Evolutionary conservation across 2,329 filamentous ascomycete species (phyloP).

Genomic region (Aspergillus chevalieri): DNA sequence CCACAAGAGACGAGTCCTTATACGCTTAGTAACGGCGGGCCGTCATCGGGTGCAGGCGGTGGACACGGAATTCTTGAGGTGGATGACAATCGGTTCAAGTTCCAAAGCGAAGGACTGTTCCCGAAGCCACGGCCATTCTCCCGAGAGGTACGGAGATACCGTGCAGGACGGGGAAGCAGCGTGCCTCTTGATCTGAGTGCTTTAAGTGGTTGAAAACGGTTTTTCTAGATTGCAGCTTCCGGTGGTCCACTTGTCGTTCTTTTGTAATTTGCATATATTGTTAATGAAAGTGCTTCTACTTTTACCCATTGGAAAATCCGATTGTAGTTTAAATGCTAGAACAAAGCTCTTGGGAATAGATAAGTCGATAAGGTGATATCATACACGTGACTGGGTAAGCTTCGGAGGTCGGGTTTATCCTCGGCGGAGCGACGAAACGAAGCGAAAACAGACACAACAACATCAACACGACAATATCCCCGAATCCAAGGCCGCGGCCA

Average conservation of each 20-base stretch:
- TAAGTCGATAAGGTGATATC: neutral
- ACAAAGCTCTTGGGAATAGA: neutral
- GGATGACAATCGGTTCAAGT: slow-evolving; percentile 77
- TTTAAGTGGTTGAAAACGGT: slow-evolving; percentile 22
- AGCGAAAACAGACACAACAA: neutral
- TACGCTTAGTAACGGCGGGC: slow-evolving; percentile 61
- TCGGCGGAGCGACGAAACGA: neutral
- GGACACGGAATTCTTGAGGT: slow-evolving; percentile 47
- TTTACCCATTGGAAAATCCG: neutral
- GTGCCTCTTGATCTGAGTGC: slow-evolving; percentile 75
- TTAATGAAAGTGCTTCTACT: slow-evolving; percentile 6
- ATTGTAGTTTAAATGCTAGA: neutral
- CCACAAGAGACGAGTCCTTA: slow-evolving; percentile 72
- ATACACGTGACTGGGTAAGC: slow-evolving; percentile 2
- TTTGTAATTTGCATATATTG: slow-evolving; percentile 18
- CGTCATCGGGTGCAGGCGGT: slow-evolving; percentile 21
- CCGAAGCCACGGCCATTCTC: slow-evolving; percentile 79
- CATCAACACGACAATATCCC: neutral
- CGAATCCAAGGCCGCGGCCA: neutral
- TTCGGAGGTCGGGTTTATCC: slow-evolving; percentile 1
- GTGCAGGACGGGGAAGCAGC: slow-evolving; percentile 87
- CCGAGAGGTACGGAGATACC: slow-evolving; percentile 70
- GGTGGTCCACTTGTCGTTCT: neutral
- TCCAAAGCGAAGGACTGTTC: slow-evolving; percentile 72
- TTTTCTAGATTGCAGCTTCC: neutral